Evolutionary conservation across 495 filamentous ascomycete genomes (phyloP), one percentile per base, ranked within the genome.

Genomic region (Penicillium arizonense): DNA sequence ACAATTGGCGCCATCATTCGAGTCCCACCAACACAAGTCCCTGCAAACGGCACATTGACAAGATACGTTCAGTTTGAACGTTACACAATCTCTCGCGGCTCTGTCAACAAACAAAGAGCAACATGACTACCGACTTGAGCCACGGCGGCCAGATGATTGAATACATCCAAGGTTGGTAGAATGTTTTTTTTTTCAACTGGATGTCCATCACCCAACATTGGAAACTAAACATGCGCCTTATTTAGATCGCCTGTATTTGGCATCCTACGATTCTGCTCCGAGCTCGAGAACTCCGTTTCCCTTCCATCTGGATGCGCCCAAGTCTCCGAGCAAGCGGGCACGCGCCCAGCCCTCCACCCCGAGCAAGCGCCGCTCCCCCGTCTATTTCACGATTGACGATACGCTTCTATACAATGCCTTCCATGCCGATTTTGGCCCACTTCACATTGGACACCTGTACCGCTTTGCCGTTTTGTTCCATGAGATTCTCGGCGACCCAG

Each of bases 381-480:
- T 87, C 53, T 99, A 99, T 72, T 99, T 99, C 72, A 91, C 91
- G 3, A 83, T 97, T 52, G 95, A 99, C 63, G 89, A 96, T 63
- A 86, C 78, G 28, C 82, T 99, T 12, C 79, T 96, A 21, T 99
- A 99, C 77, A 97, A 99, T 66, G 90, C 92, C 7, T 99, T 99
- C 75, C 91, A 97, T 70, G 92, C 93, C 52, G 94, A 99, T 70
- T 99, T 99, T 69, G 94, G 94, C 54, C 94, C 94, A 59, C 78
- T 97, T 20, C 95, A 99, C 73, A 95, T 97, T 47, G 94, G 95
- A 4, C 94, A 99, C 62, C 75, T 97, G 24, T 97, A 99, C 76
- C 82, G 94, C 33, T 99, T 97, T 72, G 91, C 95, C 2, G 84
- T 97, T 28, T 82, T 90, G 38, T 89, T 99, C 66, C 95, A 99